Conservation (phyloP, 2,329 filamentous ascomycete genomes). For the Byssothecium circinans region DNA sequence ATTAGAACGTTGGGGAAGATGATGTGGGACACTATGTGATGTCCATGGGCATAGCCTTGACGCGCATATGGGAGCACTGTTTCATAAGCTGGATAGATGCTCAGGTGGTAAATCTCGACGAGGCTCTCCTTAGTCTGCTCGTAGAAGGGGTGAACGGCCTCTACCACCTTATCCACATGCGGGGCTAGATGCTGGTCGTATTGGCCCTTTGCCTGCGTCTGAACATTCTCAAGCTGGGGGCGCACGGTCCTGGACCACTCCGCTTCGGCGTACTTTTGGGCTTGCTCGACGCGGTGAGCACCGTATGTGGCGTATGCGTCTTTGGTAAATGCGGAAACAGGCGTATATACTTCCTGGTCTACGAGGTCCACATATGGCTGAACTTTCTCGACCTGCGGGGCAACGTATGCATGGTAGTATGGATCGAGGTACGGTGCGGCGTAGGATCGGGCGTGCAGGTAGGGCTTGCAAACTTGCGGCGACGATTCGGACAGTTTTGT, state of each 20-base stretch:
- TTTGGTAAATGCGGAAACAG: slow-evolving; percentile 66
- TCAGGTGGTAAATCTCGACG: slow-evolving; percentile 68
- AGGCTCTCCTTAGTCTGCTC: slow-evolving; percentile 64
- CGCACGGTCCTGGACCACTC: slow-evolving; percentile 80
- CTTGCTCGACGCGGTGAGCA: slow-evolving; percentile 70
- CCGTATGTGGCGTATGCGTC: slow-evolving; percentile 68
- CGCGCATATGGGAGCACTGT: slow-evolving; percentile 73
- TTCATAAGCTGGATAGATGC: slow-evolving; percentile 74
- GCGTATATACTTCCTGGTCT: slow-evolving; percentile 66
- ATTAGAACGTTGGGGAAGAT: slow-evolving; percentile 72
- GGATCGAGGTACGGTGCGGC: slow-evolving; percentile 76
- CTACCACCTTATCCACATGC: slow-evolving; percentile 65
- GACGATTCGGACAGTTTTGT: slow-evolving; percentile 69
- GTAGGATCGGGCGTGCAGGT: slow-evolving; percentile 66
- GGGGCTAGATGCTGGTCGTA: slow-evolving; percentile 75
- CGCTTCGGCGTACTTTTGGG: slow-evolving; percentile 63
- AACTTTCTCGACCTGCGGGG: slow-evolving; percentile 75
- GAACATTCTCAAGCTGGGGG: slow-evolving; percentile 71
- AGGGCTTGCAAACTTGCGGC: slow-evolving; percentile 80
- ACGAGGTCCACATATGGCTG: slow-evolving; percentile 69
- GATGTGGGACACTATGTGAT: slow-evolving; percentile 67
- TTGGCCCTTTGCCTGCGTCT: slow-evolving; percentile 61
- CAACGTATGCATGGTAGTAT: slow-evolving; percentile 83
- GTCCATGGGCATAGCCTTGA: slow-evolving; percentile 67
- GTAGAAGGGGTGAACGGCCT: slow-evolving; percentile 71